Base-by-base conservation (phyloP, 2,329 filamentous ascomycete species). In the Gliomastix tumulicola region DNA sequence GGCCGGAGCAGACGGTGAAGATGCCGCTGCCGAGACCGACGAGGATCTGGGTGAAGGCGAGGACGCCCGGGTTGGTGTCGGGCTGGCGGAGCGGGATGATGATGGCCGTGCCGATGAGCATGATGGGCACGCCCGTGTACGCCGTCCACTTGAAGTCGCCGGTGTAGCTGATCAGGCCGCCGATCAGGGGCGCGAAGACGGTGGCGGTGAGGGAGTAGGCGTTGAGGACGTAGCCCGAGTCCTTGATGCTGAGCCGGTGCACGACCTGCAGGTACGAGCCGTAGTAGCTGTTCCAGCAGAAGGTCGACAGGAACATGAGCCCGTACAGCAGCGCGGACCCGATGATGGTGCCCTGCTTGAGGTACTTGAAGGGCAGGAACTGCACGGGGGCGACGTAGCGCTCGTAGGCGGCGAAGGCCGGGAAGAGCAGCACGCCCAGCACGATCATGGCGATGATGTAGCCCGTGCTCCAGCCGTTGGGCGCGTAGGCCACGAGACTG, bases 401-500 rank as follows among this genome's bases (percentile, higher is more conserved):
- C 54, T 82, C 76, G 57, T 69, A 76, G 3, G 73, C 42, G 1
- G 58, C 65, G 44, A 78, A 71, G 17, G 60, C 40, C 20, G 73
- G 47, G 3, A 84, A 60, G 21, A 71, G 68, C 1, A 76, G 46
- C 16, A 70, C 63, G 6, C 80, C 80, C 21, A 83, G 51, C 1
- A 77, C 65, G 27, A 67, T 65, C 70, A 79, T 76, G 30, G 62
- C 56, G 36, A 77, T 66, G 45, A 77, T 73, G 43, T 66, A 65
- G 25, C 51, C 55, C 3, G 65, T 63, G 16, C 49, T 50, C 70
- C 70, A 76, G 10, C 64, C 68, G 34, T 66, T 49, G 25, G 63
- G 65, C 0, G 67, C 61, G 3, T 44, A 40, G 22, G 42, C 39
- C 21, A 68, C 64, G 12, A 83, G 60, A 4, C 66, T 77, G 47